phyloP scores from a whole-genome alignment of 768 basidiomycete genomes.

The Nidularia pulvinata region DNA sequence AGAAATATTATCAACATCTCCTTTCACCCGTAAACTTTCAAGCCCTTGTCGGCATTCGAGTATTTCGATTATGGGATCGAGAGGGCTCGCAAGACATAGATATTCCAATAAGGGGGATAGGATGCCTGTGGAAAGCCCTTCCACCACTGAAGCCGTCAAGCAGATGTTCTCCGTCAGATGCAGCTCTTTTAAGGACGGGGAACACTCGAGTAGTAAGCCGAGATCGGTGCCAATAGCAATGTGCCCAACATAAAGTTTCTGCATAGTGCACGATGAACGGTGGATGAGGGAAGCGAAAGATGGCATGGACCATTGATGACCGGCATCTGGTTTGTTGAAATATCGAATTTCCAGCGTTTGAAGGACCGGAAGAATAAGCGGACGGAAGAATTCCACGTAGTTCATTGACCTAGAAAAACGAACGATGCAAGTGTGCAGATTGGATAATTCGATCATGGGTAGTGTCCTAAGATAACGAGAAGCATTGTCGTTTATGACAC shows the following conservation, averaged over 20 bases:
- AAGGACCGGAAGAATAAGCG: constrained; percentile 3
- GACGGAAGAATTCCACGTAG: constrained; percentile 5
- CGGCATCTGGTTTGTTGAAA: constrained; percentile 2
- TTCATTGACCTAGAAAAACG: background rate
- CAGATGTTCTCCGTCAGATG: constrained; percentile 3
- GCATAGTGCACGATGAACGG: constrained; percentile 5
- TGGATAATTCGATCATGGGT: background rate
- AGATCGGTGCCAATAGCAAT: constrained; percentile 5
- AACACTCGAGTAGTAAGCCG: background rate
- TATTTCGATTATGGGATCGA: background rate
- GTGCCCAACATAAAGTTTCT: constrained; percentile 2
- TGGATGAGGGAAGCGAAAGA: constrained; percentile 3
- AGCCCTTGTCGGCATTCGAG: background rate
- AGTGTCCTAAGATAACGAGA: too few relatives aligned
- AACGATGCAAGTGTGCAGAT: background rate
- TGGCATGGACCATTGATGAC: background rate
- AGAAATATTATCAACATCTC: too few relatives aligned
- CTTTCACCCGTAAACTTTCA: too few relatives aligned
- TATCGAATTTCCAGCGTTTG: constrained; percentile 4
- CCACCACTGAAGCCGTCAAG: background rate
- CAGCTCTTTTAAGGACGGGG: constrained; percentile 1
- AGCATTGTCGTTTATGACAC: too few relatives aligned
- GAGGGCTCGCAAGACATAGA: background rate
- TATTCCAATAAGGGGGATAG: background rate
- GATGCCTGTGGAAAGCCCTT: background rate